Evolutionary conservation across 306 rosid genomes (phyloP).

Genomic region (Castanopsis chinensis): DNA sequence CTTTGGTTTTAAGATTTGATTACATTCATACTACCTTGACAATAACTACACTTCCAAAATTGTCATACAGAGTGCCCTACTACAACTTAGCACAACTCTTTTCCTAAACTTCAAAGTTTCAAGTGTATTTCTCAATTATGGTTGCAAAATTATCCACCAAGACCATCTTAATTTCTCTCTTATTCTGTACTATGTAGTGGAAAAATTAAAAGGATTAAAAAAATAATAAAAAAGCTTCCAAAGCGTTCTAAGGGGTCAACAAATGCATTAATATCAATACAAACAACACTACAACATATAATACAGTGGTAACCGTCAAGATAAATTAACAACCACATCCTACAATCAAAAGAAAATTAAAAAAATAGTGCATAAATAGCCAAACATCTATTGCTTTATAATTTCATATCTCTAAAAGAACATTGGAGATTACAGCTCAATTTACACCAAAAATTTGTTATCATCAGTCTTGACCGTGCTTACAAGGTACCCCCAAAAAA

Average conservation of each 20-base stretch:
- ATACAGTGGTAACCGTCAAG: neutral
- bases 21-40: too few species aligned
- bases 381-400: neutral
- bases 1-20: too few species aligned
- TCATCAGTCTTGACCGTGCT: neutral
- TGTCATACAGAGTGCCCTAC: too few species aligned
- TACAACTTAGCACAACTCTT: too few species aligned
- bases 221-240: neutral
- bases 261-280: neutral
- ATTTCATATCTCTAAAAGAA: neutral
- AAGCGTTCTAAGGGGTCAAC: neutral
- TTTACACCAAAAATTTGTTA: neutral
- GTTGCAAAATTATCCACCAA: too few species aligned
- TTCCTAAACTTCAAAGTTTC: too few species aligned
- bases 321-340: neutral
- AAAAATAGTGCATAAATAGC: neutral
- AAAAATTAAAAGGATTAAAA: neutral
- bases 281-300: neutral
- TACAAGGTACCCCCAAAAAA: neutral
- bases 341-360: neutral
- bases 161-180: neutral
- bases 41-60: too few species aligned
- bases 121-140: too few species aligned
- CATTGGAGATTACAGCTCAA: neutral
- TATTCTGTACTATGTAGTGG: neutral